phyloP scores from a whole-genome alignment of 805 yeast species.

The Pichia paraexigua region DNA sequence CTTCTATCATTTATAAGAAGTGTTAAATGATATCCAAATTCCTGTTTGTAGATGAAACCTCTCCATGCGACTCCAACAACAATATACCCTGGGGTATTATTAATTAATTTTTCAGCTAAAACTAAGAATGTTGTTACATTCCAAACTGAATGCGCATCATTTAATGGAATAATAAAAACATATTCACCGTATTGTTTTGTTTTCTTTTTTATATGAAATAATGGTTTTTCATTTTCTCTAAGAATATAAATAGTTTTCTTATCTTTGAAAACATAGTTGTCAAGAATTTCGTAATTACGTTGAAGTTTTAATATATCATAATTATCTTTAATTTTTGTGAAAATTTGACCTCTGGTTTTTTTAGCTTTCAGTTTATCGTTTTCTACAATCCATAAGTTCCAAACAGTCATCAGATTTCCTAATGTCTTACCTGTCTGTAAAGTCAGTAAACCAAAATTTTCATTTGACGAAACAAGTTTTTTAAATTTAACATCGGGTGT shows the following conservation, averaged over 20 bases:
- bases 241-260: constrained; percentile 3
- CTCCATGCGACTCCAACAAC: constrained; percentile 9
- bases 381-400: neutral
- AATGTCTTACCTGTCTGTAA: neutral
- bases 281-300: neutral
- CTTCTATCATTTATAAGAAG: constrained; percentile 2
- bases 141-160: constrained; percentile 1
- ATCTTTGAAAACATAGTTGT: constrained; percentile 1
- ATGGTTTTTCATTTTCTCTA: constrained; percentile 3
- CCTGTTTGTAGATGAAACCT: neutral
- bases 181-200: constrained; percentile 2
- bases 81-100: neutral
- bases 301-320: neutral
- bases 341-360: neutral
- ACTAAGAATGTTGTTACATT: neutral
- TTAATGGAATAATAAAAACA: constrained; percentile 2
- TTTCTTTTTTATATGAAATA: constrained; percentile 1
- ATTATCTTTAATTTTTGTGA: neutral
- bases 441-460: neutral
- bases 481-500: neutral
- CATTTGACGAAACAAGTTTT: neutral
- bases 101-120: neutral
- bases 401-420: neutral
- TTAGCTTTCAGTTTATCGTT: neutral
- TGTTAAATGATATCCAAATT: constrained; percentile 5